Evolutionary conservation across 352 stramenopile species (phyloP).

Genomic region (Lagenidium giganteum): DNA sequence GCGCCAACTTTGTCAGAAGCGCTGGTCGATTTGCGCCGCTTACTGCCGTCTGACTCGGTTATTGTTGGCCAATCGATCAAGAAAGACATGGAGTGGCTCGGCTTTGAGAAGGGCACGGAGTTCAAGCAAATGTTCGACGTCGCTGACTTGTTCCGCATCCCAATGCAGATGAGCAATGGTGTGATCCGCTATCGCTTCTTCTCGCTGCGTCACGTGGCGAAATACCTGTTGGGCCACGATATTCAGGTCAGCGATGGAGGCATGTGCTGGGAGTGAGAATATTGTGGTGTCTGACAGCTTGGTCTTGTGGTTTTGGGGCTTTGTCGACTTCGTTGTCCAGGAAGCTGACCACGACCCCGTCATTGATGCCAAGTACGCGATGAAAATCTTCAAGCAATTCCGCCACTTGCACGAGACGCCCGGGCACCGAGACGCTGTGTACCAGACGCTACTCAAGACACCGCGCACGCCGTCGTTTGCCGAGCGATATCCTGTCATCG

Average conservation of each 20-base stretch:
- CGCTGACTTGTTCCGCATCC: conserved; percentile 77
- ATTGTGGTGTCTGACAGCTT: background rate
- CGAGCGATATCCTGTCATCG: conserved; percentile 73
- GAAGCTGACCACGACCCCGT: conserved; percentile 81
- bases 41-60: conserved; percentile 78
- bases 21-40: conserved; percentile 59
- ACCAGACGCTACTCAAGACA: conserved; percentile 78
- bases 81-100: conserved; percentile 91
- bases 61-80: conserved; percentile 92
- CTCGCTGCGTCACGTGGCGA: conserved; percentile 77
- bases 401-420: conserved; percentile 75
- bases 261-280: background rate
- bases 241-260: conserved; percentile 41
- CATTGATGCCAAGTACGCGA: conserved; percentile 83
- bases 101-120: conserved; percentile 71
- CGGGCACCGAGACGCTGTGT: conserved; percentile 66
- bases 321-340: conserved; percentile 8
- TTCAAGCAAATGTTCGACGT: conserved; percentile 87
- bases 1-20: conserved; percentile 72
- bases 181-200: conserved; percentile 83
- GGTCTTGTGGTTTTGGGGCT: background rate
- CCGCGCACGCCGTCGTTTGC: conserved; percentile 82
- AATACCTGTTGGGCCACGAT: conserved; percentile 72
- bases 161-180: conserved; percentile 65
- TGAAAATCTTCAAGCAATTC: conserved; percentile 88